Evolutionary conservation across 2,329 filamentous ascomycete genomes (phyloP).

Genomic region (Trichoderma sp.): DNA sequence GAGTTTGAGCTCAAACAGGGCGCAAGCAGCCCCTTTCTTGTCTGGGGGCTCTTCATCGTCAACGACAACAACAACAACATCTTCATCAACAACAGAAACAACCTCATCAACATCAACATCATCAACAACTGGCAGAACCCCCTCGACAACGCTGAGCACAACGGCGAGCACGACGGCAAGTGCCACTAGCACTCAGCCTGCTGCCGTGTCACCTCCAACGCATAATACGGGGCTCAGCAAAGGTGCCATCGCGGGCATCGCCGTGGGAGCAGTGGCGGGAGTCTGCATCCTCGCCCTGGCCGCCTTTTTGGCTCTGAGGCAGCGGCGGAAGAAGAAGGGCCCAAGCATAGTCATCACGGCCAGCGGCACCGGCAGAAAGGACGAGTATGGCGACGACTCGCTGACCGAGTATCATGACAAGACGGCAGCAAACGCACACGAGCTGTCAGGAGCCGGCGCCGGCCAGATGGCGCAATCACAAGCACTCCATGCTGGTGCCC

Average conservation of each 20-base stretch:
- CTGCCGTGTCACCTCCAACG: not conserved
- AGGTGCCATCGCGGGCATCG: constrained; percentile 14
- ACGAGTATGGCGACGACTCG: not conserved
- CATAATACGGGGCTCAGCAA: constrained; percentile 3
- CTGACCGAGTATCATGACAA: not conserved
- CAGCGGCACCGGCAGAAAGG: not conserved
- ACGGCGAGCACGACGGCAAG: not conserved
- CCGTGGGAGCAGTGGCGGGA: not conserved
- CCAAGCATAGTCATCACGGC: not conserved
- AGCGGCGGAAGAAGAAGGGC: not conserved
- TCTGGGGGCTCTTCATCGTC: not conserved
- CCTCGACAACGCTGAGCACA: not conserved
- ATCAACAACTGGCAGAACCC: not conserved
- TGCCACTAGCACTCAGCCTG: not conserved
- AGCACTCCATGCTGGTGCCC: not conserved
- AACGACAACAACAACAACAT: not conserved
- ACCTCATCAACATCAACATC: not conserved
- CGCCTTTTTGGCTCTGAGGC: not conserved
- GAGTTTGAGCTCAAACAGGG: constrained; percentile 25
- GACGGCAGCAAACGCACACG: not conserved
- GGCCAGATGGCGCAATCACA: not conserved
- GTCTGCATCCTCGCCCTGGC: not conserved
- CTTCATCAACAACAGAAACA: not conserved
- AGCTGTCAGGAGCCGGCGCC: not conserved
- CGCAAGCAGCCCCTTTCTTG: constrained; percentile 10